phyloP scores from a whole-genome alignment of 2,329 filamentous ascomycete species.

The Colletotrichum zoysiae region DNA sequence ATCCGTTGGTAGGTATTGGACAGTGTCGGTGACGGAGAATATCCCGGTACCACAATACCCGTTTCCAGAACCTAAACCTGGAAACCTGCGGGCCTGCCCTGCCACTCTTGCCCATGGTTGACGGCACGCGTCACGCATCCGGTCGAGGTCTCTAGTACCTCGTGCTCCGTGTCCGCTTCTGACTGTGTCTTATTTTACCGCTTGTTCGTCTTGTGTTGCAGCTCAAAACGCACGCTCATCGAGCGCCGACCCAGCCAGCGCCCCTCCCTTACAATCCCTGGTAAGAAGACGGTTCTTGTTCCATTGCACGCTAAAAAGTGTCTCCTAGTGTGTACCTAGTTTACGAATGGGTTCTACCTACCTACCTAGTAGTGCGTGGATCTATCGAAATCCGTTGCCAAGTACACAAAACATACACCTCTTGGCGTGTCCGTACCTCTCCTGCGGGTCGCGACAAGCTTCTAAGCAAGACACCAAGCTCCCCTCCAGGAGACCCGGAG shows the following conservation, averaged over 20 bases:
- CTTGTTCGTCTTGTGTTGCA: conserved; percentile 39
- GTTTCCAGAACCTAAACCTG: conserved; percentile 1
- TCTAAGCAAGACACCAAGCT: conserved; percentile 8
- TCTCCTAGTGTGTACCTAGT: neutral
- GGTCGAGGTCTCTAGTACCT: conserved; percentile 27
- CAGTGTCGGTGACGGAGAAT: neutral
- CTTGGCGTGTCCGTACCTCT: neutral
- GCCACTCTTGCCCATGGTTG: neutral
- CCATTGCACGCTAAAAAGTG: neutral
- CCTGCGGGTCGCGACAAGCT: conserved; percentile 15
- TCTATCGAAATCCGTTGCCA: neutral
- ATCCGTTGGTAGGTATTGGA: neutral
- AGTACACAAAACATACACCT: neutral
- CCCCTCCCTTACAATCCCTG: neutral
- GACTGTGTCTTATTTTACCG: conserved; percentile 25
- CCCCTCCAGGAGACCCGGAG: conserved; percentile 1
- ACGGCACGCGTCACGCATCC: conserved; percentile 11
- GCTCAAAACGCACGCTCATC: conserved; percentile 38
- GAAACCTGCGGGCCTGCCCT: neutral
- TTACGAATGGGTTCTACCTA: too few relatives aligned
- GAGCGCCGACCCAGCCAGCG: conserved; percentile 29
- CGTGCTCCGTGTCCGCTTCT: conserved; percentile 5
- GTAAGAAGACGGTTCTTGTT: neutral
- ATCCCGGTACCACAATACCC: conserved; percentile 26
- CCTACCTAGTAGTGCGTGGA: neutral